A percentile compares a stretch with the other conserved stretches of the same genome.
Evolutionary conservation across 140 eudicot genomes (phyloP).

Genomic region (Stevia rebaudiana): DNA sequence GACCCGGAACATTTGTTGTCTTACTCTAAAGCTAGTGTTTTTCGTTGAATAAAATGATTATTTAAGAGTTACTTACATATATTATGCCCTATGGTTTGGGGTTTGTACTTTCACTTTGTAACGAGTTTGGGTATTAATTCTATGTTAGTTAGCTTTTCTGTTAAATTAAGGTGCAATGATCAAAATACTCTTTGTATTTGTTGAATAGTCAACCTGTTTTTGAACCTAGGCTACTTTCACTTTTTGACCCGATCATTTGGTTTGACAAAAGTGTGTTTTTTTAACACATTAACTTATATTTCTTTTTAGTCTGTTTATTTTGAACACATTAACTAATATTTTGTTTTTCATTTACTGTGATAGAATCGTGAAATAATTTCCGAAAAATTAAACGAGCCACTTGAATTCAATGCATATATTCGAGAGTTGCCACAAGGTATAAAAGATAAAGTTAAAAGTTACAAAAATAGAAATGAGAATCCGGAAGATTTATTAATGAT

Average conservation of each 20-base stretch:
- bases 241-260: neutral
- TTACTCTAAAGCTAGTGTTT: neutral
- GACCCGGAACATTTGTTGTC: neutral
- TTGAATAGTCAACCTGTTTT: too few relatives aligned
- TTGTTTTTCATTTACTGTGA: conserved; percentile 1
- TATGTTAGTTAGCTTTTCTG: too few relatives aligned
- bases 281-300: neutral
- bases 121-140: too few relatives aligned
- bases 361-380: conserved; percentile 55
- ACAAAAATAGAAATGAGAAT: conserved; percentile 20
- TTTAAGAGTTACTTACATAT: too few relatives aligned
- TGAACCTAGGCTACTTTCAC: neutral
- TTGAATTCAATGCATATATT: conserved; percentile 51
- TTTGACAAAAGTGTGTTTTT: neutral
- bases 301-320: conserved; percentile 4
- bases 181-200: too few relatives aligned
- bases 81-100: too few relatives aligned
- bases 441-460: conserved; percentile 38
- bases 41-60: neutral
- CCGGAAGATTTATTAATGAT: conserved; percentile 38
- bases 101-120: too few relatives aligned
- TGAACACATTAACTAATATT: conserved; percentile 4
- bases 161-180: too few relatives aligned
- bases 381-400: conserved; percentile 37
- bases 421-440: conserved; percentile 62